phyloP scores from a whole-genome alignment of 441 rosid genomes.

The Flueggea neowawraea region DNA sequence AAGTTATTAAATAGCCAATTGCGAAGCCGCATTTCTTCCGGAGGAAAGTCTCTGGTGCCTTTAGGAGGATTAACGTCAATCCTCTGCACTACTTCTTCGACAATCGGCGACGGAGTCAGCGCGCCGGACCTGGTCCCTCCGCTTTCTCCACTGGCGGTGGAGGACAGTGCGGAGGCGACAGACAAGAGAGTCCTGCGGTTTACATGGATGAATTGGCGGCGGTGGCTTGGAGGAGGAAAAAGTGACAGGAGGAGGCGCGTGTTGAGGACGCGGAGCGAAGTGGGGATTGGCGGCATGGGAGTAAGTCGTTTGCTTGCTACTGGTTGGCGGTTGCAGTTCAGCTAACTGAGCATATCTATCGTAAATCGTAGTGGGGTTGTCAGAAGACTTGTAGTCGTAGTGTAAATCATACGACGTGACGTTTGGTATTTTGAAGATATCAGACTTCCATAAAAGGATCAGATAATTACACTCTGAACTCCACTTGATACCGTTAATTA shows the following conservation, averaged over 20 bases:
- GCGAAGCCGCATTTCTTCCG: conserved; percentile 91
- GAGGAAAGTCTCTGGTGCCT: conserved; percentile 92
- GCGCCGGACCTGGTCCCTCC: conserved; percentile 44
- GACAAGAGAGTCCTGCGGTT: conserved; percentile 31
- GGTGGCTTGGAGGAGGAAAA: conserved; percentile 7
- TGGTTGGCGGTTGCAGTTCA: too few species aligned
- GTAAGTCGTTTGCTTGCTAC: too few species aligned
- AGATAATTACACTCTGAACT: too few species aligned
- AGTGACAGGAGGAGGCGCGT: conserved; percentile 33
- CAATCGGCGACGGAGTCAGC: conserved; percentile 31
- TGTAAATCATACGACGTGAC: too few species aligned
- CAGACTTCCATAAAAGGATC: too few species aligned
- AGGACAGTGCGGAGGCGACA: conserved; percentile 15
- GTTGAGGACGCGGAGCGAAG: conserved; percentile 22
- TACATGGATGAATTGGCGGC: background rate
- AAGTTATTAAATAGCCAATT: conserved; percentile 86
- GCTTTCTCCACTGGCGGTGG: conserved; percentile 27
- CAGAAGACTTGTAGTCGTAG: too few species aligned
- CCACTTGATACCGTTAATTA: too few species aligned
- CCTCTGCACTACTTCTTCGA: conserved; percentile 24
- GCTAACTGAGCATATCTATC: too few species aligned
- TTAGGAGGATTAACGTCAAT: conserved; percentile 90
- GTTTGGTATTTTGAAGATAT: too few species aligned
- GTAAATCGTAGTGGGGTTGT: too few species aligned
- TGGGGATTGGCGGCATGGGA: conserved; percentile 29